Conservation (phyloP, 2,329 filamentous ascomycete species). For the Myotisia sp. region DNA sequence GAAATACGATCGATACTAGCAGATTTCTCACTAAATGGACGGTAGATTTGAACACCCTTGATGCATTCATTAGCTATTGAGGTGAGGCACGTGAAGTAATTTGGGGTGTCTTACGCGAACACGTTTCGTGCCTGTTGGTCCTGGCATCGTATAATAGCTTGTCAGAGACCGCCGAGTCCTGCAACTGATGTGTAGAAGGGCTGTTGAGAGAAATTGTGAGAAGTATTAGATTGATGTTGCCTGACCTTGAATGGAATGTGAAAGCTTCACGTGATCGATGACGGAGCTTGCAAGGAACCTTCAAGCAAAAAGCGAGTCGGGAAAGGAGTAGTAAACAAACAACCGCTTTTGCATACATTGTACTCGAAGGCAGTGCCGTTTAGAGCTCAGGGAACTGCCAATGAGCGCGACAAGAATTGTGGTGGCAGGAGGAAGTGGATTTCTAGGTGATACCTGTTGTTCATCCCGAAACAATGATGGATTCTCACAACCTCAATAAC, state of each 20-base stretch:
- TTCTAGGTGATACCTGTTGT: conserved; percentile 47
- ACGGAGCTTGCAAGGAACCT: not conserved
- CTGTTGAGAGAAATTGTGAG: too few species aligned
- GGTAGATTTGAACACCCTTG: conserved; percentile 33
- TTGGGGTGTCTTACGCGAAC: conserved; percentile 29
- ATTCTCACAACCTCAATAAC: too few species aligned
- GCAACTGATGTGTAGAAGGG: too few species aligned
- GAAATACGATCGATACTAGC: not conserved
- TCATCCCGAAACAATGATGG: not conserved
- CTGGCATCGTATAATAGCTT: conserved; percentile 40
- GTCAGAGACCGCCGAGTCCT: too few species aligned
- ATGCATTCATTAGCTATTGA: conserved; percentile 13
- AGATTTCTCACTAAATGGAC: conserved; percentile 30
- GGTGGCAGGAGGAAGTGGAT: conserved; percentile 87
- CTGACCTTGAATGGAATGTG: too few species aligned
- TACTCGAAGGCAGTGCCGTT: too few species aligned
- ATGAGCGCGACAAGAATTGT: conserved; percentile 62
- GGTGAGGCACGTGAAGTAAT: not conserved
- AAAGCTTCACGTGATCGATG: not conserved
- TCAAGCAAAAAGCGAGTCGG: too few species aligned
- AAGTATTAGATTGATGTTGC: too few species aligned
- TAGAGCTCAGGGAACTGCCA: conserved; percentile 16
- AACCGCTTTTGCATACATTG: too few species aligned
- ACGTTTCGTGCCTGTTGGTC: conserved; percentile 41
- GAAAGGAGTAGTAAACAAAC: too few species aligned